Base-by-base conservation (phyloP, 371 early-diverging fungal species). In the Mucor irregularis region DNA sequence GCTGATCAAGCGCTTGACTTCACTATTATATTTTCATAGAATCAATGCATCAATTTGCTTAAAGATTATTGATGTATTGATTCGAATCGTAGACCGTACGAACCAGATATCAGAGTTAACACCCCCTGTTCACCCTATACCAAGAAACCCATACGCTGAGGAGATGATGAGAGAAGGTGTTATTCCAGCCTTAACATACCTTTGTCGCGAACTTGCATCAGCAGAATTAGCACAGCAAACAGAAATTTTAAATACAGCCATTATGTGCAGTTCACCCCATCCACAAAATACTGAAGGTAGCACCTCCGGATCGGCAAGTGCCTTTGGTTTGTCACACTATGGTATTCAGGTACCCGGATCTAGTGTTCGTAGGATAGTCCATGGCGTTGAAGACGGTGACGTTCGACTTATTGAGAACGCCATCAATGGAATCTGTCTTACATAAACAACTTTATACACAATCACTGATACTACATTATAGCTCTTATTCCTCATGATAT, bases 321-420 rank as follows among this genome's bases (percentile, higher is more conserved):
- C 61, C 1, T 57, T 57, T 57, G 58, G 58, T 4, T 21, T 58
- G 17, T 17, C 49, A 4, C 26, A 28, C 14, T 28, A 16, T 26
- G 61, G 49, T 3, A 45, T 48, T 26, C 25, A 38, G 8, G 19
- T 61, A 33, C 33, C 49, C 14, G 24, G 25, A 2, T 38, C 61
- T 0, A 34, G 45, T 45, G 39, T 61, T 19, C 49, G 61, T 50
- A 47, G 72, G 1, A 61, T 75, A 13, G 57, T 75, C 7, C 72
- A 61, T 37, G 70, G 72, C n/a, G 53, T 49, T 34, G 76, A 75
- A 42, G 76, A 75, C 51, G 76, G 76, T 4, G 76, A 75, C 35
- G 66, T 75, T 4, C 69, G 76, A 39, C 43, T 69, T 16, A 72
- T 75, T 49, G 76, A 71, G 25, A 59, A 68, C 43, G 76, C 76